Percentiles rank a stretch among this genome's conserved stretches.
Conservation (phyloP, 2,329 filamentous ascomycete genomes). For the Ascochyta lentis region DNA sequence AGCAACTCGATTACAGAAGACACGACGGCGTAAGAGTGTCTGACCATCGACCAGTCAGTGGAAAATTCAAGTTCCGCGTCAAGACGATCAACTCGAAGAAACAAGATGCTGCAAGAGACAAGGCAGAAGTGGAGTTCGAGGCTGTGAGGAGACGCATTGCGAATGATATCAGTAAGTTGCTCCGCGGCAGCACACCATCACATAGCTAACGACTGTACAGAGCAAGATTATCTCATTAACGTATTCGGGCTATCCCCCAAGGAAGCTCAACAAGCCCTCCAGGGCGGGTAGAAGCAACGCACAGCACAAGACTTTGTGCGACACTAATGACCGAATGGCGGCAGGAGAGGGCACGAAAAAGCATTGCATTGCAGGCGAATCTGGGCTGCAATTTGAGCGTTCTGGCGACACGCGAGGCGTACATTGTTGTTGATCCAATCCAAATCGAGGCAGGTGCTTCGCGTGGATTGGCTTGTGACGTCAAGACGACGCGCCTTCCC, state of each 20-base stretch:
- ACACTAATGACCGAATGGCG: conserved; percentile 10
- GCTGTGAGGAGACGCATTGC: conserved; percentile 72
- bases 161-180: conserved; percentile 74
- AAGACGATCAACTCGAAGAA: conserved; percentile 78
- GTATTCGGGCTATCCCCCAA: conserved; percentile 64
- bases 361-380: conserved; percentile 26
- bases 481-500: conserved; percentile 16
- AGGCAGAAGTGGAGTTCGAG: conserved; percentile 77
- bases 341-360: conserved; percentile 17
- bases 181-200: background rate
- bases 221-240: conserved; percentile 68
- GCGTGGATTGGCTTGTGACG: conserved; percentile 18
- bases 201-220: conserved; percentile 1
- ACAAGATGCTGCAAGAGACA: conserved; percentile 71
- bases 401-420: conserved; percentile 3
- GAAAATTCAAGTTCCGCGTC: conserved; percentile 79
- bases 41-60: conserved; percentile 92
- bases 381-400: conserved; percentile 13
- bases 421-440: conserved; percentile 3
- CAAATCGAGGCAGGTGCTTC: conserved; percentile 25
- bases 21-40: conserved; percentile 85
- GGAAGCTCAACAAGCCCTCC: conserved; percentile 58
- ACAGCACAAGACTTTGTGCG: background rate
- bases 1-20: conserved; percentile 84
- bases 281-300: conserved; percentile 21